phyloP scores from a whole-genome alignment of 805 yeast genomes.

The Kazachstania africana region DNA sequence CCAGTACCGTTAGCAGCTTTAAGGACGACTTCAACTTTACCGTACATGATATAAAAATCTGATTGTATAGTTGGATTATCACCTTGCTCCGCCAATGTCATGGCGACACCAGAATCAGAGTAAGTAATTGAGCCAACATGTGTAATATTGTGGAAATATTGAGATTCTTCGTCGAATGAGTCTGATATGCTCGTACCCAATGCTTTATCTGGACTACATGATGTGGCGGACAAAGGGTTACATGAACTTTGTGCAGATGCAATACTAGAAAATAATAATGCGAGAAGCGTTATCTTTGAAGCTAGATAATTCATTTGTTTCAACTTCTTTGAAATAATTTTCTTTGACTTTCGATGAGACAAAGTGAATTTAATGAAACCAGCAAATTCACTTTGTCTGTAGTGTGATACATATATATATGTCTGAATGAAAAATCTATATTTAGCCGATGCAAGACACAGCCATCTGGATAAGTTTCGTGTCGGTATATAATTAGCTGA shows the following conservation, averaged over 20 bases:
- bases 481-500: too few species aligned
- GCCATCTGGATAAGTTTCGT: not conserved
- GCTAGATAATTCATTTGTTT: not conserved
- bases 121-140: slow-evolving; percentile 34
- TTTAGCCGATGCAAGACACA: not conserved
- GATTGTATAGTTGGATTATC: slow-evolving; percentile 75
- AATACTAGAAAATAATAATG: not conserved
- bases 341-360: not conserved
- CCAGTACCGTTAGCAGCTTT: slow-evolving; percentile 73
- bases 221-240: slow-evolving; percentile 31
- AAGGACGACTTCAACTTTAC: slow-evolving; percentile 61
- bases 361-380: not conserved
- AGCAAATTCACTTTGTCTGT: too few species aligned
- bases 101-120: slow-evolving; percentile 44
- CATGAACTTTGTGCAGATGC: slow-evolving; percentile 20
- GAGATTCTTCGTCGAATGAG: slow-evolving; percentile 36
- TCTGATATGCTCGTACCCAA: slow-evolving; percentile 43
- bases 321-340: too few species aligned
- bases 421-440: not conserved
- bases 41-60: slow-evolving; percentile 79
- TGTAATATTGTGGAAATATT: slow-evolving; percentile 32
- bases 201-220: slow-evolving; percentile 45
- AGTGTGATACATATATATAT: not conserved
- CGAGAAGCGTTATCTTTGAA: not conserved
- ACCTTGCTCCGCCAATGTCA: slow-evolving; percentile 48